phyloP scores from a whole-genome alignment of 2,329 filamentous ascomycete genomes.

The Fusarium sambucinum region DNA sequence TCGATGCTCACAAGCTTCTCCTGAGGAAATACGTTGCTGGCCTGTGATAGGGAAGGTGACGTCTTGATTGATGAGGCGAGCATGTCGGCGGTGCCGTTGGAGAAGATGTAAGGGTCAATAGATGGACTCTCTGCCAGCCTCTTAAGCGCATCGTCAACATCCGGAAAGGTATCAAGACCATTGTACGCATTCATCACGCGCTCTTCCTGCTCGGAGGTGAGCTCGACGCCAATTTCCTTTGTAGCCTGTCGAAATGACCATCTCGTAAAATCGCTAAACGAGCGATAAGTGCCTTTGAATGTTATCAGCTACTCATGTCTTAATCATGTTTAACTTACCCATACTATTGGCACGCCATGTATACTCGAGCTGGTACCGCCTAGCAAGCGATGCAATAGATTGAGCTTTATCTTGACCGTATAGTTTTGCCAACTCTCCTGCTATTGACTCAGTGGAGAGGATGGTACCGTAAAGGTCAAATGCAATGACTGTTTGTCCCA shows the following conservation, averaged over 20 bases:
- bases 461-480: constrained; percentile 84
- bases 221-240: constrained; percentile 63
- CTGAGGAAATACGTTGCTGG: constrained; percentile 51
- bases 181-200: constrained; percentile 74
- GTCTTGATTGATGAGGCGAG: constrained; percentile 69
- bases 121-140: constrained; percentile 55
- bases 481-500: constrained; percentile 65
- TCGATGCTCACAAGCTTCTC: constrained; percentile 71
- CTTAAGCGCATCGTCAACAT: constrained; percentile 67
- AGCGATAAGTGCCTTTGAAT: constrained; percentile 59
- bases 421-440: constrained; percentile 66
- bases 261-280: constrained; percentile 72
- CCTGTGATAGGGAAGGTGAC: constrained; percentile 55
- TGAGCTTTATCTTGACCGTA: constrained; percentile 69
- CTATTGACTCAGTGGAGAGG: constrained; percentile 77
- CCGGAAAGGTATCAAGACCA: constrained; percentile 72
- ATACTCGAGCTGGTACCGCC: constrained; percentile 80
- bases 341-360: constrained; percentile 82
- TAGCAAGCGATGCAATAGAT: constrained; percentile 70
- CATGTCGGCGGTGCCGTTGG: constrained; percentile 76
- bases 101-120: constrained; percentile 73
- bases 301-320: background rate
- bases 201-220: constrained; percentile 59
- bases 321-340: constrained; percentile 61
- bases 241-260: constrained; percentile 73